Base-by-base conservation (phyloP, 805 yeast species). In the Pichia membranifaciens region DNA sequence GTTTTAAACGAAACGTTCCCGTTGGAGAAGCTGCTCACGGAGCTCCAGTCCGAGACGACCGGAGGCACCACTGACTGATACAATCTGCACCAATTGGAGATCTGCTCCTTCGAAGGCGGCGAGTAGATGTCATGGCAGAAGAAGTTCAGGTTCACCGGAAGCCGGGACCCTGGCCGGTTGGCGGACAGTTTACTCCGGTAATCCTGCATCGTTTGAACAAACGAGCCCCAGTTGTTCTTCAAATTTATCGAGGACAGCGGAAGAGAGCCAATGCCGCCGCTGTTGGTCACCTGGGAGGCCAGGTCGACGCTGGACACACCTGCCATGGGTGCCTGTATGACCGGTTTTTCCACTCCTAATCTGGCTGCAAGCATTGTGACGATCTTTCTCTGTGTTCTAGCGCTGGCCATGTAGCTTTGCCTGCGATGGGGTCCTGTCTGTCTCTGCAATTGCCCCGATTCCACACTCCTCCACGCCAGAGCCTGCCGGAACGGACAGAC, bases 291-390 rank as follows among this genome's bases (percentile, higher is more conserved):
- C 23, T 20, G 29, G n/a, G 40, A 22, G 8, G 40, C 40, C 15
- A 37, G 23, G 21, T 17, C 29, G 8, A 37, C 29, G 12, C 28
- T 37, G n/a, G 40, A 37, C 18, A 37, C 40, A 37, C 40, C 40
- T 5, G 40, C 38, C 35, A 39, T 17, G 43, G 36, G 38, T 18
- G 33, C 22, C 33, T 15, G 33, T 42, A 50, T 32, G 38, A 43
- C 43, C 41, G 38, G 25, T 29, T 36, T 28, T 42, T 36, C 15
- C 16, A 25, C 29, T 25, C 29, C 29, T 25, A 25, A 10, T 25
- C 10, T 25, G 10, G 29, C 29, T 25, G 29, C 29, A 25, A 25
- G 29, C 29, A 25, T 25, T 8, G 29, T 25, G 29, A 10, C 29
- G 7, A 25, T 25, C 10, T 25, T 25, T 25, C 10, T 25, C 29